Percentiles rank a stretch among this genome's conserved stretches.
Conservation (phyloP, 2,329 filamentous ascomycete genomes). For the Sphaceloma murrayae region DNA sequence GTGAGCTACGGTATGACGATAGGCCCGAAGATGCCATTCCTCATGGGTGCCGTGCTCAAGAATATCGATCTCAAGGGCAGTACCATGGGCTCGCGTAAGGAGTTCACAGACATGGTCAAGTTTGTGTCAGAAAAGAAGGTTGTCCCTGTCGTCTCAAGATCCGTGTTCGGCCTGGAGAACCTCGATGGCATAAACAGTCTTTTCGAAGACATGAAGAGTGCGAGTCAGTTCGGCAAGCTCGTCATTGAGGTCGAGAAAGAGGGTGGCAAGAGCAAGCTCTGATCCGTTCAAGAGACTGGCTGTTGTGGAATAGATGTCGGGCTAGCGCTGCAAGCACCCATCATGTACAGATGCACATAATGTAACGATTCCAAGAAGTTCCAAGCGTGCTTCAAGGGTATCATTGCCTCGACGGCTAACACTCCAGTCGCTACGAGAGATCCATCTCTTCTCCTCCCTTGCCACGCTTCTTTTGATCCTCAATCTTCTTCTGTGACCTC, state of each 20-base stretch:
- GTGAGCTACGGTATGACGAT: slow-evolving; percentile 87
- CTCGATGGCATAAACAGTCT: slow-evolving; percentile 68
- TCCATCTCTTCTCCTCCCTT: slow-evolving; percentile 33
- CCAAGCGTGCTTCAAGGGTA: too few relatives aligned
- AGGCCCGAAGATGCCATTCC: slow-evolving; percentile 73
- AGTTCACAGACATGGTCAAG: slow-evolving; percentile 82
- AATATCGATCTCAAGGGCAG: slow-evolving; percentile 79
- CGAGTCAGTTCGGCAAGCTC: slow-evolving; percentile 83
- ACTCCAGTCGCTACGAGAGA: slow-evolving; percentile 22
- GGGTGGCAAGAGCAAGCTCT: slow-evolving; percentile 16
- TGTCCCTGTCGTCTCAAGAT: slow-evolving; percentile 63
- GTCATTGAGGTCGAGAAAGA: slow-evolving; percentile 51
- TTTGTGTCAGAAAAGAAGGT: slow-evolving; percentile 70
- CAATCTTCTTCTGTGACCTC: slow-evolving; percentile 43
- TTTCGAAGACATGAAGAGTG: slow-evolving; percentile 81
- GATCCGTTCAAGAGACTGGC: not conserved
- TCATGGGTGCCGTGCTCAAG: slow-evolving; percentile 72
- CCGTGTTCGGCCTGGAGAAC: slow-evolving; percentile 59
- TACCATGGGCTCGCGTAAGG: slow-evolving; percentile 83
- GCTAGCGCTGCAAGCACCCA: slow-evolving; percentile 2
- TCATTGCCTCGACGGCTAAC: not conserved
- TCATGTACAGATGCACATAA: slow-evolving; percentile 11
- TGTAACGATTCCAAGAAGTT: too few relatives aligned
- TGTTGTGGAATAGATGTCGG: not conserved
- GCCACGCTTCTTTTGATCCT: slow-evolving; percentile 36